Base-by-base conservation (phyloP, 306 rosid species). In the Quercus gilva region DNA sequence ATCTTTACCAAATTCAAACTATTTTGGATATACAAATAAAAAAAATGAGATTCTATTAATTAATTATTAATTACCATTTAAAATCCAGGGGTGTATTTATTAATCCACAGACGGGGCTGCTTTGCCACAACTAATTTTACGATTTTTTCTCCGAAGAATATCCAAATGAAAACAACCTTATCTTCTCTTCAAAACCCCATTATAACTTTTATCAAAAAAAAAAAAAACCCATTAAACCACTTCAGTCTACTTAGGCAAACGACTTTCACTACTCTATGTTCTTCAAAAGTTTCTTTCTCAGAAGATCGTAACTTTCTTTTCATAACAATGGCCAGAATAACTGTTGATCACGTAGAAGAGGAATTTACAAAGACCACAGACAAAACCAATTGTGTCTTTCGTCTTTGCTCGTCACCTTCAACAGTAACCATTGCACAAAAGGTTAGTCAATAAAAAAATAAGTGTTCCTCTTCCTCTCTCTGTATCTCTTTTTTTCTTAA, bases 381-480 rank as follows among this genome's bases (percentile, higher is more conserved):
- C 63, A 20, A 29, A 1, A 11, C 37, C 15, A 19, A 1, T 3
- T 2, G 6, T 1, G 4, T 53, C 61, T 37, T 37, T 37, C 21
- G 71, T 4, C 15, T 55, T 17, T 75, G 85, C 23, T 49, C 74
- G 51, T 71, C 88, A 6, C 26, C 88, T 11, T 28, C 78, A 14
- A 23, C 12, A 0, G 81, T 77, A 64, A 53, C 75, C 12, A 45
- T 15, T 6, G 1, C 68, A n/a, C 83, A 85, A 61, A 85, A 81
- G 88, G 88, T 59, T 4, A 18, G 23, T 17, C 52, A 71, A 26
- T 26, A 3, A 10, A 3, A 3, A 11, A 37, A 8, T 58, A 20
- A 49, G 17, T 12, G 53, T 12, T 12, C 53, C 17, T 49, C 53
- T 45, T 59, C 29, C 4, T 4, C 28, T 25, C 23, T 58, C 11